These are phyloP conservation scores for Stellera chamaejasme DNA, from an alignment of 345 rosid species.

Conservation along the genomic window DNA sequence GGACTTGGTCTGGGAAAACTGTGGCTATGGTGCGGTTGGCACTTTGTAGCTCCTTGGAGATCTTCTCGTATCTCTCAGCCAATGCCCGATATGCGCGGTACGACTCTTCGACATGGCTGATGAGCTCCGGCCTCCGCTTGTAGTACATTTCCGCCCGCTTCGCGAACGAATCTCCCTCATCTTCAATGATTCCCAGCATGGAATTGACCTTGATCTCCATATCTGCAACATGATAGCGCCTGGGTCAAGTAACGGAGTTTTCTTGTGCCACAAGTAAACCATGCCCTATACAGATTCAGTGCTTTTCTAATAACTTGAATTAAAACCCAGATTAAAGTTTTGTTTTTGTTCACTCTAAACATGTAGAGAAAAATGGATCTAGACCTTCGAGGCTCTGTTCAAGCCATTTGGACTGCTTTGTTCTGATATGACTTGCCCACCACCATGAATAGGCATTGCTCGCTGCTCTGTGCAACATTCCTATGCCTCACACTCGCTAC, in stretches of 20 bases:
- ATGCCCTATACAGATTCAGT: too few species aligned
- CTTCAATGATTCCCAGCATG: slow-evolving; percentile 55
- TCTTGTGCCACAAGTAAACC: too few species aligned
- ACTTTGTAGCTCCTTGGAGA: slow-evolving; percentile 67
- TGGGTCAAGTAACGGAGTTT: too few species aligned
- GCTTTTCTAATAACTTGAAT: too few species aligned
- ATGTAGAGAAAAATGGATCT: slow-evolving; percentile 18
- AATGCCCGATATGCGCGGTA: slow-evolving; percentile 61
- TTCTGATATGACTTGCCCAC: slow-evolving; percentile 91
- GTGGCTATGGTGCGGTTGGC: slow-evolving; percentile 75
- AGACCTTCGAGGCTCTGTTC: slow-evolving; percentile 70
- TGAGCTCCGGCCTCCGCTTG: slow-evolving; percentile 64
- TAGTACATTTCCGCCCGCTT: slow-evolving; percentile 74
- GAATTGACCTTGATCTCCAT: slow-evolving; percentile 56
- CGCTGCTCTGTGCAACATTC: slow-evolving; percentile 73
- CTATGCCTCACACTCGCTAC: background rate
- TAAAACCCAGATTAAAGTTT: too few species aligned
- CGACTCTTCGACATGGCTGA: slow-evolving; percentile 53
- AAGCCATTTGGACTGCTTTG: slow-evolving; percentile 87
- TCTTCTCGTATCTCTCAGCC: slow-evolving; percentile 62
- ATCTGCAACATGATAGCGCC: slow-evolving; percentile 27
- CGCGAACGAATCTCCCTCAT: slow-evolving; percentile 69
- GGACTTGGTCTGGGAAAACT: slow-evolving; percentile 66
- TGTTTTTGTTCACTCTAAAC: too few species aligned
- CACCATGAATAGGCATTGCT: slow-evolving; percentile 85